Evolutionary conservation across 2,329 filamentous ascomycete genomes (phyloP).

Genomic region (Neopestalotiopsis clavispora): DNA sequence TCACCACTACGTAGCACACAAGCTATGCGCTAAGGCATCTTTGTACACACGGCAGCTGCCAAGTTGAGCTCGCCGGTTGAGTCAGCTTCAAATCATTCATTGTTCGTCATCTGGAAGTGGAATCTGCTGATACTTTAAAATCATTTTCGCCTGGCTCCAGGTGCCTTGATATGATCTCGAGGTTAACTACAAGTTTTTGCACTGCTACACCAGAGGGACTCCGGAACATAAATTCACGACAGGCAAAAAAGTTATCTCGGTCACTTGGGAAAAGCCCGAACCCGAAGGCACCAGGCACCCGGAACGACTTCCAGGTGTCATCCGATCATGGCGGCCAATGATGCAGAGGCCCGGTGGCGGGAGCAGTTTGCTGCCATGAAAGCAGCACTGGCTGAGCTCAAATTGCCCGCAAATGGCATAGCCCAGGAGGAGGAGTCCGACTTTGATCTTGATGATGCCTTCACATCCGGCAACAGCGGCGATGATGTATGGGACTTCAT

Average conservation of each 20-base stretch:
- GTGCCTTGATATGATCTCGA: not conserved
- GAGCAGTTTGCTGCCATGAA: constrained; percentile 86
- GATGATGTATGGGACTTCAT: constrained; percentile 95
- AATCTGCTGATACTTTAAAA: not conserved
- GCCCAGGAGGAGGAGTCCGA: constrained; percentile 59
- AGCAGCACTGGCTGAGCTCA: constrained; percentile 77
- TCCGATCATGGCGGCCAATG: constrained; percentile 29
- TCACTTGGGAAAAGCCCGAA: no score
- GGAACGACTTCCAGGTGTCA: no score
- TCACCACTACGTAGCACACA: not conserved
- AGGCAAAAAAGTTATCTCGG: no score
- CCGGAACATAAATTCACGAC: not conserved
- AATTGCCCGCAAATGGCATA: constrained; percentile 46
- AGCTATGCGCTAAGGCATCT: not conserved
- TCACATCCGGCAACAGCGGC: constrained; percentile 63
- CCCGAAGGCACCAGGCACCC: no score
- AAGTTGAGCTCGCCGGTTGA: constrained; percentile 14
- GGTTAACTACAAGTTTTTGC: no score
- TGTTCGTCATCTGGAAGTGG: not conserved
- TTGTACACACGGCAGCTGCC: no score
- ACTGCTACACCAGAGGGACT: not conserved
- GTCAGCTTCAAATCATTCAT: constrained; percentile 3
- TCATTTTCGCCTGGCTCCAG: not conserved
- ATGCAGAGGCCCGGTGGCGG: constrained; percentile 73
- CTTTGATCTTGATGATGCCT: constrained; percentile 67